These are phyloP conservation scores for Coffea eugenioides DNA, from an alignment of 257 asterid species.

Conservation along the genomic window DNA sequence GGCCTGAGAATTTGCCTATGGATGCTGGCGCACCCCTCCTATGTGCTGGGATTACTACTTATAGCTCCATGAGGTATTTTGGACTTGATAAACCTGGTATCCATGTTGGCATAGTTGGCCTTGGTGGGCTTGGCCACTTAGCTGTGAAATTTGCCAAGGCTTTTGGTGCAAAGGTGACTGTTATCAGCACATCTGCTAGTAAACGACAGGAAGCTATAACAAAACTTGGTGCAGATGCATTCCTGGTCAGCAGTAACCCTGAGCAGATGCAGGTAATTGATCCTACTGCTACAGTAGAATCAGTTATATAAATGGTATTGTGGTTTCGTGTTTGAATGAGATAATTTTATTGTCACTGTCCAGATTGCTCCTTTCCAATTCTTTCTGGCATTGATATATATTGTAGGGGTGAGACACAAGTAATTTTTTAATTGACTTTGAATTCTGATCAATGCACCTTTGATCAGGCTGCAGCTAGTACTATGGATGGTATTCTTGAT, in stretches of 20 bases:
- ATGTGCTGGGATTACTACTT: constrained; percentile 22
- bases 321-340: too few relatives aligned
- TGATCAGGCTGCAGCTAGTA: constrained; percentile 1
- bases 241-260: constrained; percentile 21
- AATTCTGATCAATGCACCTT: too few relatives aligned
- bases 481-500: constrained; percentile 11
- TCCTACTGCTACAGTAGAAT: too few relatives aligned
- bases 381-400: too few relatives aligned
- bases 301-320: too few relatives aligned
- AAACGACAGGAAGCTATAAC: constrained; percentile 20
- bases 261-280: constrained; percentile 24
- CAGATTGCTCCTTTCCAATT: too few relatives aligned
- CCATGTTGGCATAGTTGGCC: constrained; percentile 23
- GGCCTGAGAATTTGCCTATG: constrained; percentile 25
- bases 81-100: constrained; percentile 24
- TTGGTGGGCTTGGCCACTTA: constrained; percentile 27
- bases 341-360: too few relatives aligned
- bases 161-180: constrained; percentile 21
- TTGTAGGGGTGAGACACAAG: too few relatives aligned
- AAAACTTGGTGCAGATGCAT: constrained; percentile 19
- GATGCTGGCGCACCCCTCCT: constrained; percentile 30
- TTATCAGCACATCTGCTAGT: constrained; percentile 19
- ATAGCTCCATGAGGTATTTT: constrained; percentile 18
- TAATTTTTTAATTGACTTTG: too few relatives aligned
- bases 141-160: constrained; percentile 28